phyloP scores from a whole-genome alignment of 176 grass and related monocot genomes.

The Carex littledalei region DNA sequence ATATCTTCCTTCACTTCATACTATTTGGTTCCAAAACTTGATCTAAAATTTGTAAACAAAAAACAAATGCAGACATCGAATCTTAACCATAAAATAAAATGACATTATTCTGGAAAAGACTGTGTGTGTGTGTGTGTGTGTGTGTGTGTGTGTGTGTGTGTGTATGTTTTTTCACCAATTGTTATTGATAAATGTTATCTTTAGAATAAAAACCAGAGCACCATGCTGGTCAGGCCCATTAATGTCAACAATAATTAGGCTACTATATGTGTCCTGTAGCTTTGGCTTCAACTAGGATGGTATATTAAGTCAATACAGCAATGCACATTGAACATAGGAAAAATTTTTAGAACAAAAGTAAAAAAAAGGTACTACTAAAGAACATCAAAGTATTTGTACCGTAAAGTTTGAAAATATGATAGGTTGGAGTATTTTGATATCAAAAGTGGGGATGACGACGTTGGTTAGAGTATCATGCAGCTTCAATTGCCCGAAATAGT shows the following conservation, averaged over 20 bases:
- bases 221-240: background rate
- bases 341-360: background rate
- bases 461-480: conserved; percentile 45
- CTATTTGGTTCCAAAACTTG: too few species aligned
- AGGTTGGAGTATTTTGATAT: conserved; percentile 44
- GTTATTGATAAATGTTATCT: background rate
- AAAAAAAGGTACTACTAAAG: background rate
- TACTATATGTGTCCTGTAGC: background rate
- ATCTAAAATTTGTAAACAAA: too few species aligned
- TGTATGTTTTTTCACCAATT: background rate
- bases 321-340: background rate
- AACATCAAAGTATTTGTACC: conserved; percentile 2
- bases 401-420: conserved; percentile 49
- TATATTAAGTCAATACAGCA: background rate
- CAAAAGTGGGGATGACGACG: conserved; percentile 46
- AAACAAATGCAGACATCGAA: too few species aligned
- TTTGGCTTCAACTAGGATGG: too few species aligned
- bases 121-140: too few species aligned
- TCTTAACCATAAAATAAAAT: background rate
- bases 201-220: background rate
- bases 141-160: too few species aligned
- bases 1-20: too few species aligned
- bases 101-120: too few species aligned
- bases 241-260: background rate
- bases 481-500: background rate